A percentile compares a stretch with the other conserved stretches of the same genome.
phyloP scores from a whole-genome alignment of 1,139 yeast species.

The Suhomyces guaymorum region DNA sequence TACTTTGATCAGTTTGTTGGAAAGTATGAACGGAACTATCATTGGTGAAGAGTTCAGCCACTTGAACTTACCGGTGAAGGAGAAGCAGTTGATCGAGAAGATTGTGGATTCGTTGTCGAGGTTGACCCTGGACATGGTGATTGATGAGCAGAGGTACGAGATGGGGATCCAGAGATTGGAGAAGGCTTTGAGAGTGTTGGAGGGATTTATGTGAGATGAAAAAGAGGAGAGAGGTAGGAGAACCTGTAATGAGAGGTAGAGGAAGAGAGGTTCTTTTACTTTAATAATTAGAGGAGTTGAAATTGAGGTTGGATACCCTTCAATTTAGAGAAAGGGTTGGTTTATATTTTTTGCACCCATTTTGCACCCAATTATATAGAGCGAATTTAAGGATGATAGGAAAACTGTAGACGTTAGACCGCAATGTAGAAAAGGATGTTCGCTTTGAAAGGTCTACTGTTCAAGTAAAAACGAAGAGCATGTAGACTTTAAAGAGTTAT shows the following conservation, averaged over 20 bases:
- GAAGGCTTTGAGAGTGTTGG: constrained; percentile 79
- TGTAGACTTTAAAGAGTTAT: no score
- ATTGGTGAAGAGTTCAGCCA: constrained; percentile 72
- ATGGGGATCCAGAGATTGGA: constrained; percentile 80
- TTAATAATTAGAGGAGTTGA: no score
- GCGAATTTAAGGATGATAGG: no score
- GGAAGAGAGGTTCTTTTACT: no score
- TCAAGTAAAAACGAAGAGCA: no score
- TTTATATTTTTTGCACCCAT: constrained; percentile 1
- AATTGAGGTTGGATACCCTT: no score
- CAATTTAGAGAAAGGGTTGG: no score
- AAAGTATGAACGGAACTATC: constrained; percentile 63
- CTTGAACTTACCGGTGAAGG: constrained; percentile 72
- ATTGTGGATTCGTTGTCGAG: constrained; percentile 82
- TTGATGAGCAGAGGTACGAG: constrained; percentile 75
- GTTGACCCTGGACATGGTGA: constrained; percentile 84
- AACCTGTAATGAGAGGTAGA: no score
- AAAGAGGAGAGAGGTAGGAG: no score
- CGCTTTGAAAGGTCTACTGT: no score
- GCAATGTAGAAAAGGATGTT: no score
- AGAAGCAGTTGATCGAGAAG: constrained; percentile 77
- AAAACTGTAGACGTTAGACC: no score
- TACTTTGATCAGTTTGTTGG: constrained; percentile 57
- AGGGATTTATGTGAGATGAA: constrained; percentile 72
- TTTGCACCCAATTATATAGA: constrained; percentile 1